Base-by-base conservation (phyloP, 768 basidiomycete species). In the Boletus fagicola region DNA sequence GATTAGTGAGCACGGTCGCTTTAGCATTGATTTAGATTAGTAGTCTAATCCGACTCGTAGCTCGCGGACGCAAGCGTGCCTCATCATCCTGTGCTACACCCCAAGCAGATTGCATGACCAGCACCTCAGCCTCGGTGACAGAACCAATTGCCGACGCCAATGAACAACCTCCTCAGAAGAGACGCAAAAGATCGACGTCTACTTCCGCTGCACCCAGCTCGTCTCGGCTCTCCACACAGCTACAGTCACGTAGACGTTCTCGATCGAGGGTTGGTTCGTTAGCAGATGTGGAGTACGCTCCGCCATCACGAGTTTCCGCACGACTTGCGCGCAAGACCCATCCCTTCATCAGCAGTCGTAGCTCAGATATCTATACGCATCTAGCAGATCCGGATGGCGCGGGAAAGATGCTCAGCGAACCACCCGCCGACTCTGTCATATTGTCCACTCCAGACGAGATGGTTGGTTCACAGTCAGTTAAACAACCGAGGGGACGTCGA, bases 311-410 rank as follows among this genome's bases (percentile, higher is more conserved):
- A 36, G 31, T 42, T 31, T 63, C 72, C 39, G 47, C 64, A 22
- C 65, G 67, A 35, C 59, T 61, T 33, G 62, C 58, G 31, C 59
- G 58, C 54, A 72, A 56, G 55, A 49, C 48, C 26, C 65, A 57
- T 38, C 56, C 65, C 26, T 38, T 63, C 38, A 54, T 64, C 43
- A 28, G 42, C 51, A 36, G 24, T 51, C 59, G 43, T n/a, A 59
- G 39, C 58, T 52, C 61, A 28, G 70, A 73, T 53, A 73, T 73
- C 33, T 71, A 71, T 56, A 51, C 49, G 0, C 63, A 69, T 42
- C 60, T 72, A 50, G 70, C 70, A 40, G 69, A 56, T 60, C 57
- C 69, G 3, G 50, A 54, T 35, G 59, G 47, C 12, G 38, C 46
- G 2, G 49, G 54, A 46, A 49, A 33, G 13, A 31, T 68, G 20